Evolutionary conservation across 192 early-diverging fungal genomes (phyloP), one percentile per base, ranked within the genome.

Genomic region (Helicostylum pulchrum): DNA sequence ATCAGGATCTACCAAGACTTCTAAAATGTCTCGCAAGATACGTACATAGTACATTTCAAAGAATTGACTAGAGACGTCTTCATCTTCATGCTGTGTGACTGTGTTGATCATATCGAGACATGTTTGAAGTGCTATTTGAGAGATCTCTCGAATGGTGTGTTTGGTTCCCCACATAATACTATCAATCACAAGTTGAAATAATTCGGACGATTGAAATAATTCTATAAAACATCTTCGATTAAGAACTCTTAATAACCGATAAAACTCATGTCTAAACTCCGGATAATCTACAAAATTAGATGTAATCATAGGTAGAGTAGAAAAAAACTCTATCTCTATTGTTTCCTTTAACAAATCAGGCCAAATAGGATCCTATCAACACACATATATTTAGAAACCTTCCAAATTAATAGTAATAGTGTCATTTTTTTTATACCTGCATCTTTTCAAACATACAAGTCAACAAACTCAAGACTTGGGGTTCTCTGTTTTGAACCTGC

Each of bases 81-180:
- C 68, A 47, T 70, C 68, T 31, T 70, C 68, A 2, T 64, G 39
- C 17, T 53, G 31, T 9, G 19, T 31, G 2, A 54, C 54, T 19
- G 10, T 39, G 14, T 70, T 45, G 9, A 70, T 56, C 1, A 63
- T 14, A 36, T 49, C 39, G 14, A 64, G 23, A 58, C 68, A 70
- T 7, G 68, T 62, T 32, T 70, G 32, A 1, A 70, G 32, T 31
- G 68, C 53, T 2, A 63, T 21, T 31, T 63, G 61, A 20, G 68
- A 62, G 0, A 70, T 63, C 5, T 70, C 68, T 6, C 53, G 53
- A n/a, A 50, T 31, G 0, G 68, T 70, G 43, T 70, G 68, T 20
- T 64, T 62, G 15, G 47, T 63, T 3, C 68, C 68, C 68, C 68
- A 70, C n/a, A 70, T 21, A 0, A 64, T 21, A 51, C 68, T 70